phyloP scores from a whole-genome alignment of 1,284 basidiomycete species.

The Thecaphora frezii region DNA sequence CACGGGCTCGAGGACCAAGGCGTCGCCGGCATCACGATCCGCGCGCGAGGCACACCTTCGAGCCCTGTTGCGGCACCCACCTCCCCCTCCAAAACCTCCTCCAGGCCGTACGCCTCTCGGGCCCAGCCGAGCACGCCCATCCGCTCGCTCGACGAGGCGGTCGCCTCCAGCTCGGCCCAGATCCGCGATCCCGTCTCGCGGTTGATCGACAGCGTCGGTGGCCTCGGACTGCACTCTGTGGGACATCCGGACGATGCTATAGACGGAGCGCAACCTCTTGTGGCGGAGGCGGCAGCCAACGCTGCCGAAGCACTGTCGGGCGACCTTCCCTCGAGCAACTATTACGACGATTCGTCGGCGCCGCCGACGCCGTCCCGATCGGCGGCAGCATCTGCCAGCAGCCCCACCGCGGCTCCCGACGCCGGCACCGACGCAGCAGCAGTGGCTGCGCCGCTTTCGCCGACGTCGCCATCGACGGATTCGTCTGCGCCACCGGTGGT shows the following conservation, averaged over 20 bases:
- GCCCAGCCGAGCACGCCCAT: constrained; percentile 7
- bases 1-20: constrained; percentile 13
- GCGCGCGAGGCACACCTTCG: constrained; percentile 9
- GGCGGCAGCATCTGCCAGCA: no score
- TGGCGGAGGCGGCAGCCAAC: no score
- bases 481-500: constrained; percentile 8
- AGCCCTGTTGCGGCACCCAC: constrained; percentile 10
- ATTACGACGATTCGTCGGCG: no score
- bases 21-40: constrained; percentile 25
- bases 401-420: no score
- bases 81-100: constrained; percentile 10
- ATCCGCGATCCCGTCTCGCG: constrained; percentile 22
- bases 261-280: no score
- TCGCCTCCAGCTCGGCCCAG: constrained; percentile 14
- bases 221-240: background rate
- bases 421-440: no score
- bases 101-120: constrained; percentile 5
- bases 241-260: no score
- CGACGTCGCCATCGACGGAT: background rate
- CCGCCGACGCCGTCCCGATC: no score
- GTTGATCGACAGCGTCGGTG: constrained; percentile 18
- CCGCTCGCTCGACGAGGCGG: constrained; percentile 33
- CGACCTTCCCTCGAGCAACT: no score
- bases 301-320: no score
- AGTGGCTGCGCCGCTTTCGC: background rate